A percentile compares a stretch with the other conserved stretches of the same genome.
Conservation (phyloP, 2,329 filamentous ascomycete genomes). For the Fusarium sp. region DNA sequence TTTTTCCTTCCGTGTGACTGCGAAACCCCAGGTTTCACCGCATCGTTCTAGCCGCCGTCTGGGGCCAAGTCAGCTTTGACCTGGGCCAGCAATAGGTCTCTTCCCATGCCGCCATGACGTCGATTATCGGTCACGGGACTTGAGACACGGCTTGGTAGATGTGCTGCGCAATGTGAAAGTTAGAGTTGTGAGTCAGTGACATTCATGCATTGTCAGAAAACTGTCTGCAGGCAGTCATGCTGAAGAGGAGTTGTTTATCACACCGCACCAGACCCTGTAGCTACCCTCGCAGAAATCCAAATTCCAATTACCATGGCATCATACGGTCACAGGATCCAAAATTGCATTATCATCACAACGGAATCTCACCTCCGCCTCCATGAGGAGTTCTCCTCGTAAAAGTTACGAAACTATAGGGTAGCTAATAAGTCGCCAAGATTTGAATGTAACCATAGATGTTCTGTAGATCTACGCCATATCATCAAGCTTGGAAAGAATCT, state of each 20-base stretch:
- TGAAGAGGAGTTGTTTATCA: not conserved
- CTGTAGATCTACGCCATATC: not conserved
- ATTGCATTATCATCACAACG: conserved; percentile 9
- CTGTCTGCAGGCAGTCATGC: not conserved
- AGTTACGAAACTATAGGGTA: conserved; percentile 17
- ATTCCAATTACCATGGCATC: not conserved
- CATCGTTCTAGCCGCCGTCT: conserved; percentile 34
- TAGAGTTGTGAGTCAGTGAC: conserved; percentile 1
- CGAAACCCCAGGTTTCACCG: conserved; percentile 41
- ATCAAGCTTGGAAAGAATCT: not conserved
- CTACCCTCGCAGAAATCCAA: not conserved
- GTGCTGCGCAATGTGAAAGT: conserved; percentile 11
- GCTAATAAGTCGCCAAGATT: not conserved
- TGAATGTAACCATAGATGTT: not conserved
- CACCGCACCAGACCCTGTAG: not conserved
- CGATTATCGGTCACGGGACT: conserved; percentile 34
- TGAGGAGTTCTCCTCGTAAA: not conserved
- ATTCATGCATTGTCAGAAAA: conserved; percentile 18
- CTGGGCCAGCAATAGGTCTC: conserved; percentile 9
- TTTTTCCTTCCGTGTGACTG: conserved; percentile 27
- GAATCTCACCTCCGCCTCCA: conserved; percentile 2
- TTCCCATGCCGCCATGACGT: conserved; percentile 36
- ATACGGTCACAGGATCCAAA: conserved; percentile 1
- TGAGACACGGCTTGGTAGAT: conserved; percentile 16
- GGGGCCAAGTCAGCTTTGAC: conserved; percentile 17